Evolutionary conservation across 2,329 filamentous ascomycete species (phyloP), one percentile per base, ranked within the genome.

Genomic region (Pseudocercospora fuligena): DNA sequence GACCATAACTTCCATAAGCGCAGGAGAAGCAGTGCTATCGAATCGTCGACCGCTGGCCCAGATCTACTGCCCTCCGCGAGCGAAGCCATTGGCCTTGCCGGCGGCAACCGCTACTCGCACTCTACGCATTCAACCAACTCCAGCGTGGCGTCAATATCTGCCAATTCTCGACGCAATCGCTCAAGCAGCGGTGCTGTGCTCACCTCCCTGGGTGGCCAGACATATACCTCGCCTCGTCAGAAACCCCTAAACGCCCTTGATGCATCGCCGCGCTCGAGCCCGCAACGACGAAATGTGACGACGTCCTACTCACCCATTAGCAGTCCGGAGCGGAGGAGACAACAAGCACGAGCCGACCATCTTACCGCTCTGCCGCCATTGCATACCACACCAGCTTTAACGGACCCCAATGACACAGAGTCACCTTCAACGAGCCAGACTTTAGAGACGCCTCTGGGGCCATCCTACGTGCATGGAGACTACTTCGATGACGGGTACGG

Each of bases 31-130:
- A 77, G 74, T 63, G 78, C 78, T 47, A 75, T 78, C 62, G 81
- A 82, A 60, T 76, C 76, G 67, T 71, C 75, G 65, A 74, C 73
- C 25, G 9, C 47, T 23, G 47, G 31, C 11, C 60, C 29, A 16
- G 16, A 14, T 61, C 60, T 19, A n/a, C 46, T 53, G 46, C 36
- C 40, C 29, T 23, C 51, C 27, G 36, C 53, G n/a, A 21, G 19
- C 53, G 40, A 51, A 29, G 36, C 49, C 61, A 58, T 49, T 40
- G 60, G 33, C 31, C 25, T 27, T 5, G 47, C 25, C 29, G 83
- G 82, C 46, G 85, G 83, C 61, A 85, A 87, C 73, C 84, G 86
- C 69, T 87, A 85, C 85, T 87, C 86, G 1, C 51, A 33, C 51
- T 56, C 51, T 11, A 29, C 51, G 40, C 85, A 87, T 69, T 86